These are phyloP conservation scores for Penicillium sp. DNA, from an alignment of 2,329 filamentous ascomycete genomes.

Conservation along the genomic window DNA sequence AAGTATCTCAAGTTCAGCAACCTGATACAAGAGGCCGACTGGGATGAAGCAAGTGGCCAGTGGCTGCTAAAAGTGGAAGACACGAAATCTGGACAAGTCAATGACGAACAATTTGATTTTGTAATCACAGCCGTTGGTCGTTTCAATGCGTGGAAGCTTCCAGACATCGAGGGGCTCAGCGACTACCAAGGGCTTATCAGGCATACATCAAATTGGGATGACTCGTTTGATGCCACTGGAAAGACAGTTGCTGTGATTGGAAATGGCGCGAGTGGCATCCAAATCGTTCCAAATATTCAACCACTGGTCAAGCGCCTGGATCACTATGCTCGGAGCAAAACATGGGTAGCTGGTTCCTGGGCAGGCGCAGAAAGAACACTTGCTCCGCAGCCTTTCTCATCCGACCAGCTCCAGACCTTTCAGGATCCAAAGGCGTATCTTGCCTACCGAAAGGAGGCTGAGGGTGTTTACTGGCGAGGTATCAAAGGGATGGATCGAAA, in stretches of 20 bases:
- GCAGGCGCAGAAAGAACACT: neutral
- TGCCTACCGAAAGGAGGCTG: neutral
- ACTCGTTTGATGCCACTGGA: neutral
- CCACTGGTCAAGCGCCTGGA: neutral
- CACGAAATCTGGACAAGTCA: neutral
- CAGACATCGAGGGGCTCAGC: constrained; percentile 2
- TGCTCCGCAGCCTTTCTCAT: too few species aligned
- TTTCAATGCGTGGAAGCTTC: constrained; percentile 6
- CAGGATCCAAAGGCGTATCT: constrained; percentile 4
- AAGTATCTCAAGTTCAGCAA: too few species aligned
- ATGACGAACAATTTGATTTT: constrained; percentile 5
- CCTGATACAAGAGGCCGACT: too few species aligned
- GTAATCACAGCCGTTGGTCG: constrained; percentile 1
- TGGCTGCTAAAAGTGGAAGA: constrained; percentile 1
- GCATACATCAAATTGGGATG: constrained; percentile 10
- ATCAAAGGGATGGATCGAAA: neutral
- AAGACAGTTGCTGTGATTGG: constrained; percentile 3
- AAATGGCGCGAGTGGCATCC: neutral
- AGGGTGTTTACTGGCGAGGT: neutral
- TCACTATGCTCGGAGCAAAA: neutral
- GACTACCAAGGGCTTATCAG: constrained; percentile 2
- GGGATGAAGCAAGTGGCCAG: neutral
- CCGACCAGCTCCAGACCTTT: neutral
- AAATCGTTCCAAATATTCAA: neutral
- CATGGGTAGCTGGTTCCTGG: constrained; percentile 4